Base-by-base conservation (phyloP, 2,329 filamentous ascomycete genomes). In the Aspergillus ibericus region DNA sequence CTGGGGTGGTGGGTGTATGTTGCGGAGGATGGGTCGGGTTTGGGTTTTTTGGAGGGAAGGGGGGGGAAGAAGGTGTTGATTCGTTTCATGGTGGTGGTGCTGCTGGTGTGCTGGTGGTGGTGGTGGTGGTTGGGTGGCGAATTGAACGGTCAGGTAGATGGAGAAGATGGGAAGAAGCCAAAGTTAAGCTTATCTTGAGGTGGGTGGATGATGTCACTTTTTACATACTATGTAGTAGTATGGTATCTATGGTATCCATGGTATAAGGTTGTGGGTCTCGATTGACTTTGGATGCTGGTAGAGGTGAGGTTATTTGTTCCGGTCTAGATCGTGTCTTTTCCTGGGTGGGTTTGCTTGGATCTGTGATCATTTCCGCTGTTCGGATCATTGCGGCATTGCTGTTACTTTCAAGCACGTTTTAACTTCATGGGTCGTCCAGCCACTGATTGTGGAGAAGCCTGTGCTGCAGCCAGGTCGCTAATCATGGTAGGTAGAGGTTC, bases 1-100 rank as follows among this genome's bases (percentile, higher is more conserved):
- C 78, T 80, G 16, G 72, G 50, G 68, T 86, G 83, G 3, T 61
- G 71, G 36, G 79, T 81, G 16, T 64, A 34, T 9, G 59, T 38
- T 13, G 32, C 18, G 16, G 20, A 9, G 40, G 52, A 22, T n/a
- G 36, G 18, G 8, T 61, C 51, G 36, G 38, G 6, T 29, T 55
- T 46, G n/a, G 29, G 62, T 73, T 78, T 72, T 32, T 78, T 77
- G 3, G 76, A 58, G 20, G 70, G 59, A 20, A 78, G 69, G 1
- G 83, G 80, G 29, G 79, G 77, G 73, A 92, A 91, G 77, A 91
- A 92, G 10, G 82, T 76, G 60, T 91, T 87, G 1, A 92, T 90
- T 57, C 88, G 81, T 69, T 88, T 87, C 74, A 76, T 76, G 44
- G 5, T 53, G 22, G 8, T 8, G 7, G 16, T 13, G 38, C 18